Evolutionary conservation across 2,329 filamentous ascomycete species (phyloP).

Genomic region (Colletotrichum tabaci): DNA sequence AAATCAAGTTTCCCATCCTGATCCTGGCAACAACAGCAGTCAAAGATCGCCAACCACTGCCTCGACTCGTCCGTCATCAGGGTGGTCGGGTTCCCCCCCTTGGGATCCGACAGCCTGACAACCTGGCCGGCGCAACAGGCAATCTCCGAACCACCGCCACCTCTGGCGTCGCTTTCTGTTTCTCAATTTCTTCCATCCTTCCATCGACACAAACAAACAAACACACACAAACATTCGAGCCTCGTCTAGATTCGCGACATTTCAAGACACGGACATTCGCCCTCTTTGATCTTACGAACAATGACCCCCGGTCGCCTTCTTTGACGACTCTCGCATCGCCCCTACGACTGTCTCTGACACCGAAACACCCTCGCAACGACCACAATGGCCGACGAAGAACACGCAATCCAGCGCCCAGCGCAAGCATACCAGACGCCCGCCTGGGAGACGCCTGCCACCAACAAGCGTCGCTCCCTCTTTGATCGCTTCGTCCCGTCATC

Average conservation of each 20-base stretch:
- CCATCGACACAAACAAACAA: neutral
- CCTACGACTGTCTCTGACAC: neutral
- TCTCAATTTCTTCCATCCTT: neutral
- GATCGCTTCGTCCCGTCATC: slow-evolving; percentile 23
- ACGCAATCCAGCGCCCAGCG: slow-evolving; percentile 25
- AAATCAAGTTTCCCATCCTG: slow-evolving; percentile 29
- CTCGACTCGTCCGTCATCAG: neutral
- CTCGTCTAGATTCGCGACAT: neutral
- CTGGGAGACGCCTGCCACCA: slow-evolving; percentile 28
- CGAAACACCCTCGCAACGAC: neutral
- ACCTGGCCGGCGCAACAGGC: neutral
- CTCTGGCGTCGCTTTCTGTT: neutral
- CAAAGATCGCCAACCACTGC: neutral
- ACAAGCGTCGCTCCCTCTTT: slow-evolving; percentile 29
- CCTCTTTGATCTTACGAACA: neutral
- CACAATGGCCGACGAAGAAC: slow-evolving; percentile 34
- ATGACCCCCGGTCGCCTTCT: neutral
- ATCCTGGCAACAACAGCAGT: neutral
- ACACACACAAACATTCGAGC: neutral
- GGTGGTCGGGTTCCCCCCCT: neutral
- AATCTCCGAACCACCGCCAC: neutral
- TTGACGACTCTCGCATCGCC: neutral
- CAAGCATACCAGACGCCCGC: slow-evolving; percentile 36
- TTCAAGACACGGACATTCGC: neutral
- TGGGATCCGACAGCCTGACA: neutral